phyloP scores from a whole-genome alignment of 1,139 yeast genomes.

The Pneumocystis murina region DNA sequence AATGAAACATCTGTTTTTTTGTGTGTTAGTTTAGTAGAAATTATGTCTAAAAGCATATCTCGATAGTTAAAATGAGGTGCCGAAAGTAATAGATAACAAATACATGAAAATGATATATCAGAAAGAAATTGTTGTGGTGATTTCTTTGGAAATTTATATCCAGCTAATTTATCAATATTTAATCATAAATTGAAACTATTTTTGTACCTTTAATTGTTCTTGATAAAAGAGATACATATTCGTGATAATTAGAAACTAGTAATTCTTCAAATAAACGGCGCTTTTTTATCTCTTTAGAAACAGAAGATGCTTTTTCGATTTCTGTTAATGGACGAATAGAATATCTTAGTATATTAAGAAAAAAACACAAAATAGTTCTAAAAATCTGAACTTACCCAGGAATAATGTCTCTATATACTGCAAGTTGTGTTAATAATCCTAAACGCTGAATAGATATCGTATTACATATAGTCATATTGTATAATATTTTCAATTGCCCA shows the following conservation, averaged over 20 bases:
- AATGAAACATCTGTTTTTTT: conserved; percentile 35
- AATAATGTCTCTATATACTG: conserved; percentile 69
- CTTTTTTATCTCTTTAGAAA: conserved; percentile 63
- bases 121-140: conserved; percentile 34
- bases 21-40: conserved; percentile 49
- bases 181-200: background rate
- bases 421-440: conserved; percentile 62
- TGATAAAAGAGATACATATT: conserved; percentile 45
- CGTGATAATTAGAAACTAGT: conserved; percentile 51
- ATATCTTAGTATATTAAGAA: conserved; percentile 21
- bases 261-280: conserved; percentile 68
- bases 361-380: background rate
- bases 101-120: conserved; percentile 51
- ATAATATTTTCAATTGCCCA: conserved; percentile 47
- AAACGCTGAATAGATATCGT: conserved; percentile 54
- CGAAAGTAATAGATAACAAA: conserved; percentile 57
- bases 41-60: conserved; percentile 49
- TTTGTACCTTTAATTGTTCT: conserved; percentile 2
- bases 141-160: conserved; percentile 23
- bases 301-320: conserved; percentile 58
- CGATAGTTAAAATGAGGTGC: conserved; percentile 72
- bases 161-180: conserved; percentile 6
- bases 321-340: conserved; percentile 72
- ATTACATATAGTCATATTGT: conserved; percentile 26
- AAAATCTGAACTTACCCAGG: conserved; percentile 32